Evolutionary conservation across 1,284 basidiomycete species (phyloP), one percentile per base, ranked within the genome.

Genomic region (Cutaneotrichosporon mucoides): DNA sequence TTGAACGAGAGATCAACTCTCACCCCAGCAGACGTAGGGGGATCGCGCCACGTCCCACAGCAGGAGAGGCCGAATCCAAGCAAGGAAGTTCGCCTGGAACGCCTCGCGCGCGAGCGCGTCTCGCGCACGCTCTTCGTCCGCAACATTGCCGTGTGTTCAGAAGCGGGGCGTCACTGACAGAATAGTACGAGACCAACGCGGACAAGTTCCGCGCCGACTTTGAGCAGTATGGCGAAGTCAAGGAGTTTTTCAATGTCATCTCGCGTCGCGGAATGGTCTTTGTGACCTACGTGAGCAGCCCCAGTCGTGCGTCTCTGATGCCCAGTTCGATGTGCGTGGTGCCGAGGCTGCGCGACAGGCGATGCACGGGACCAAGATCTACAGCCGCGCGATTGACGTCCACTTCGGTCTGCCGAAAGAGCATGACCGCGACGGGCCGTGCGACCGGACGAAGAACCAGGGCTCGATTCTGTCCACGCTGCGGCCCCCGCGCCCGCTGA

Each of bases 51-150:
- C 6, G 24, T 53, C 6, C 52, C 52, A 1, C 36, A 45, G 10
- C 53, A 47, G 37, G 43, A 41, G 38, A 36, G 45, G 11, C 53
- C 53, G 3, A 55, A 55, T 12, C 60, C 60, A 2, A 44, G 44
- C 5, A 45, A 57, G 12, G 44, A 62, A 11, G 38, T 37, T 9
- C 56, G 62, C 5, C 46, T 64, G 6, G 62, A 64, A 33, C 59
- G 62, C 0, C 55, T 64, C 7, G 59, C 67, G 57, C 48, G 61
- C 60, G 94, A 96, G 79, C 84, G 90, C 69, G 93, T 93, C 1
- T 96, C 95, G 76, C 85, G 95, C 53, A 97, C 93, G 1, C 80
- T 99, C 42, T 99, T 99, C 74, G 92, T 98, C 64, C 88, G 95
- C 69, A 98, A 98, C 76, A 90, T 97, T 70, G 93, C 92, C 85